These are phyloP conservation scores for Fusarium algeriense DNA, from an alignment of 2,329 filamentous ascomycete species.

Conservation along the genomic window DNA sequence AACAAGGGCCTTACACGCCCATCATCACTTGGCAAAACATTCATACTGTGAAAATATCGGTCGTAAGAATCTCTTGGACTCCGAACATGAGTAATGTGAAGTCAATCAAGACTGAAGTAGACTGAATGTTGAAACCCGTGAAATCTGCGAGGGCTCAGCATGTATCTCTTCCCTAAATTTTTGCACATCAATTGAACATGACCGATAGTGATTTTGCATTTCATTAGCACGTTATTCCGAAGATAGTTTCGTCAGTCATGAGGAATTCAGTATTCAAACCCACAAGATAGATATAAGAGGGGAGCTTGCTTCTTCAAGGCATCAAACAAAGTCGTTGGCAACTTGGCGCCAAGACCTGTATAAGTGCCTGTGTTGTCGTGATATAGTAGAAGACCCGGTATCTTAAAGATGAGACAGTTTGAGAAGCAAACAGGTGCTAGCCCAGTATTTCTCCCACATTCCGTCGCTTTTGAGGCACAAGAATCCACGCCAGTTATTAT, in stretches of 20 bases:
- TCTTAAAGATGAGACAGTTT: conserved; percentile 33
- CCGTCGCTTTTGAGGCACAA: conserved; percentile 6
- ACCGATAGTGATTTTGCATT: conserved; percentile 11
- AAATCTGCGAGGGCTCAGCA: conserved; percentile 23
- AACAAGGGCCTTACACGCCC: background rate
- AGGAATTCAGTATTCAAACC: conserved; percentile 38
- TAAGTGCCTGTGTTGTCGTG: conserved; percentile 37
- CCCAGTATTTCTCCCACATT: conserved; percentile 12
- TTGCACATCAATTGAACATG: background rate
- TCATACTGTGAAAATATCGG: background rate
- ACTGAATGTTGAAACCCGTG: conserved; percentile 7
- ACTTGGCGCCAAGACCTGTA: conserved; percentile 21
- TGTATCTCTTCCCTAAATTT: conserved; percentile 2
- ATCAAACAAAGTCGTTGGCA: conserved; percentile 13
- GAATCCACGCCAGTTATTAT: conserved; percentile 39
- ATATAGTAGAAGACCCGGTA: conserved; percentile 38
- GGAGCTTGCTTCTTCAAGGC: conserved; percentile 33
- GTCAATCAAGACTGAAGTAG: background rate
- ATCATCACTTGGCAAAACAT: background rate
- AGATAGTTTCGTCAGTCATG: conserved; percentile 24
- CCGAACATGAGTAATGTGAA: background rate
- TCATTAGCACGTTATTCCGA: conserved; percentile 19
- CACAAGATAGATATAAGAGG: conserved; percentile 24
- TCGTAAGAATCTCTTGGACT: background rate
- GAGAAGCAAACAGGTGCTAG: conserved; percentile 15